A percentile compares a stretch with the other conserved stretches of the same genome.
phyloP scores from a whole-genome alignment of 805 yeast species.

The Candida sithepensis region DNA sequence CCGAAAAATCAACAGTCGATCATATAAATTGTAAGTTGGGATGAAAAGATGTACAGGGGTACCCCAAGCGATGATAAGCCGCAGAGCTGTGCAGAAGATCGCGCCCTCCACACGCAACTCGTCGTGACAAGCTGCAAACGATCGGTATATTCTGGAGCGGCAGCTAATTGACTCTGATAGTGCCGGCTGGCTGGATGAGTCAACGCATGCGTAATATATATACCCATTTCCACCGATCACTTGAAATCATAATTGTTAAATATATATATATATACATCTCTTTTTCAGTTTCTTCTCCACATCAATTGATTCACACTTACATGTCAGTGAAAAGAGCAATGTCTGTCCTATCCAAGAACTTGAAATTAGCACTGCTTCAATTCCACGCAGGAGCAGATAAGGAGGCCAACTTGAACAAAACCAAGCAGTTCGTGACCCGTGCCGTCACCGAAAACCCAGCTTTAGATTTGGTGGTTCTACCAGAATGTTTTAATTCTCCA shows the following conservation, averaged over 20 bases:
- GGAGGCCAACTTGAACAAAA: slow-evolving; percentile 68
- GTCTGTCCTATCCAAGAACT: slow-evolving; percentile 42
- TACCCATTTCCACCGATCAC: too few species aligned
- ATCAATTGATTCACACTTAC: slow-evolving; percentile 25
- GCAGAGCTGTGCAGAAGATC: neutral
- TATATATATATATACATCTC: neutral
- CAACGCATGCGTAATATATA: too few species aligned
- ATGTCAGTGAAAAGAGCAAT: slow-evolving; percentile 13
- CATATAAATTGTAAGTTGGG: too few species aligned
- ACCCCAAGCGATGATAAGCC: neutral
- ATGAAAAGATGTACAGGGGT: too few species aligned
- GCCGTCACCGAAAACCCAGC: slow-evolving; percentile 55
- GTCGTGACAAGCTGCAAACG: neutral
- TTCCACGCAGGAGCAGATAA: slow-evolving; percentile 80
- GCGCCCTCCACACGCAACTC: neutral
- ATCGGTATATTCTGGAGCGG: neutral
- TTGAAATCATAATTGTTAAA: too few species aligned
- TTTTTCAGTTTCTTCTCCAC: neutral
- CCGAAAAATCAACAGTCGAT: too few species aligned
- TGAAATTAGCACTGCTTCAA: slow-evolving; percentile 83
- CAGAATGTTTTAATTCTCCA: slow-evolving; percentile 97
- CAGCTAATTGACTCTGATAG: neutral
- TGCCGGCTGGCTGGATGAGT: too few species aligned
- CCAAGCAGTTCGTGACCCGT: slow-evolving; percentile 54
- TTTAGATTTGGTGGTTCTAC: slow-evolving; percentile 76